Evolutionary conservation across 2,329 filamentous ascomycete species (phyloP).

Genomic region (Trichothecium roseum): DNA sequence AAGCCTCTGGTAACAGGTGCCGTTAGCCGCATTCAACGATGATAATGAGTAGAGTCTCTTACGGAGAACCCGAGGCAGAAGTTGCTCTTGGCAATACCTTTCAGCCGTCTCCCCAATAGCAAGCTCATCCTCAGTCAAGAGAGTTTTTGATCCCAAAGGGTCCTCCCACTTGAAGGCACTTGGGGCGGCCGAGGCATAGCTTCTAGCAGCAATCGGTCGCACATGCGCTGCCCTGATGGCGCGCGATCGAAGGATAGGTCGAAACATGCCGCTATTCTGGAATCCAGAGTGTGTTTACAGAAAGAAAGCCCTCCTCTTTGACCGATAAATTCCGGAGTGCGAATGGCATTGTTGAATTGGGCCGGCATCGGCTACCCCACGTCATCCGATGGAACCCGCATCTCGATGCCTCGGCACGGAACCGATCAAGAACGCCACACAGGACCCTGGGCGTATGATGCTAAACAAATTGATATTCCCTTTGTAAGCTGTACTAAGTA

Average conservation of each 20-base stretch:
- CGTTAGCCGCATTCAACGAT: neutral
- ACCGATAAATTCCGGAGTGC: too few relatives aligned
- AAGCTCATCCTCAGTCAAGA: conserved; percentile 82
- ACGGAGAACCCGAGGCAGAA: conserved; percentile 82
- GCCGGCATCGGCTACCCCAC: too few relatives aligned
- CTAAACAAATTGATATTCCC: too few relatives aligned
- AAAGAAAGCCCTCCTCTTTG: too few relatives aligned
- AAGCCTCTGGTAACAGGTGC: conserved; percentile 52
- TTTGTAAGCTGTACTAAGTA: too few relatives aligned
- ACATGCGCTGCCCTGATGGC: conserved; percentile 6
- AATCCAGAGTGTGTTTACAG: too few relatives aligned
- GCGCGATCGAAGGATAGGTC: conserved; percentile 7
- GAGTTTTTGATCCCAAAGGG: conserved; percentile 61
- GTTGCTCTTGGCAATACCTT: conserved; percentile 83
- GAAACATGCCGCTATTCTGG: conserved; percentile 8
- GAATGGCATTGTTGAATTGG: too few relatives aligned
- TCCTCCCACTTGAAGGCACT: conserved; percentile 80
- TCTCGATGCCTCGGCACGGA: too few relatives aligned
- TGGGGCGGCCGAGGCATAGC: conserved; percentile 23
- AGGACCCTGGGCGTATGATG: too few relatives aligned
- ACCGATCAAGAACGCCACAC: too few relatives aligned
- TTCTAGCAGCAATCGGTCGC: conserved; percentile 11
- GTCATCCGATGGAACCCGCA: too few relatives aligned
- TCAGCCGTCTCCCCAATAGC: conserved; percentile 86
- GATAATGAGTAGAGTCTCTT: conserved; percentile 16